Conservation (phyloP, 352 stramenopile genomes). For the Phytophthora lateralis region DNA sequence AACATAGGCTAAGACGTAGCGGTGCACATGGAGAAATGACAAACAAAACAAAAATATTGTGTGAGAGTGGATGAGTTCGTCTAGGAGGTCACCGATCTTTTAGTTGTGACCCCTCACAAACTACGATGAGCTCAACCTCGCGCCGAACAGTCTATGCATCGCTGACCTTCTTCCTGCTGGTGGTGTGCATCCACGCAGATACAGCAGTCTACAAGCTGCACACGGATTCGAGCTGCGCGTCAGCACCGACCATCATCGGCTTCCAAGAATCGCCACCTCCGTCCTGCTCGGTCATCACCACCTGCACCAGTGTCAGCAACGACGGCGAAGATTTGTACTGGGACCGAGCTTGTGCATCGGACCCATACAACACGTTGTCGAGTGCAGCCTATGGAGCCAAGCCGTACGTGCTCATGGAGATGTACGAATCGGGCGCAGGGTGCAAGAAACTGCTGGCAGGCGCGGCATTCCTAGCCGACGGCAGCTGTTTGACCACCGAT, state of each 20-base stretch:
- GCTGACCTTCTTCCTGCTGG: slow-evolving; percentile 9
- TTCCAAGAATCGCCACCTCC: slow-evolving; percentile 33
- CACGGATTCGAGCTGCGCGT: slow-evolving; percentile 36
- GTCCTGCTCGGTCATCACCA: slow-evolving; percentile 31
- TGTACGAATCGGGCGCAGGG: slow-evolving; percentile 30
- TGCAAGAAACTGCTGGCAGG: slow-evolving; percentile 42
- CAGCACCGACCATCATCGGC: slow-evolving; percentile 29
- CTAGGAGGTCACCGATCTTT: slow-evolving; percentile 11
- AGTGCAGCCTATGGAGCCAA: slow-evolving; percentile 24
- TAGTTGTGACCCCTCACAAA: slow-evolving; percentile 8
- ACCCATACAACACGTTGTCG: slow-evolving; percentile 18
- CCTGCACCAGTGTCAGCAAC: slow-evolving; percentile 25
- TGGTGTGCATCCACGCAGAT: not conserved
- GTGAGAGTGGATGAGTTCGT: too few relatives aligned
- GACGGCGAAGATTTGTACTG: slow-evolving; percentile 33
- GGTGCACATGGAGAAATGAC: not conserved
- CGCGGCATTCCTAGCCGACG: slow-evolving; percentile 47
- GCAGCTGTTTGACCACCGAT: slow-evolving; percentile 46
- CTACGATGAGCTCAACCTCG: slow-evolving; percentile 4
- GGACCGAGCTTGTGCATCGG: slow-evolving; percentile 27
- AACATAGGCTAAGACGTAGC: not conserved
- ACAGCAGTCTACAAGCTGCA: slow-evolving; percentile 35
- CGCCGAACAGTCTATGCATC: slow-evolving; percentile 6
- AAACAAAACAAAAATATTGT: too few relatives aligned
- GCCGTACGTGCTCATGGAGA: slow-evolving; percentile 41